Base-by-base conservation (phyloP, 495 filamentous ascomycete genomes). In the Penicillium goetzii region DNA sequence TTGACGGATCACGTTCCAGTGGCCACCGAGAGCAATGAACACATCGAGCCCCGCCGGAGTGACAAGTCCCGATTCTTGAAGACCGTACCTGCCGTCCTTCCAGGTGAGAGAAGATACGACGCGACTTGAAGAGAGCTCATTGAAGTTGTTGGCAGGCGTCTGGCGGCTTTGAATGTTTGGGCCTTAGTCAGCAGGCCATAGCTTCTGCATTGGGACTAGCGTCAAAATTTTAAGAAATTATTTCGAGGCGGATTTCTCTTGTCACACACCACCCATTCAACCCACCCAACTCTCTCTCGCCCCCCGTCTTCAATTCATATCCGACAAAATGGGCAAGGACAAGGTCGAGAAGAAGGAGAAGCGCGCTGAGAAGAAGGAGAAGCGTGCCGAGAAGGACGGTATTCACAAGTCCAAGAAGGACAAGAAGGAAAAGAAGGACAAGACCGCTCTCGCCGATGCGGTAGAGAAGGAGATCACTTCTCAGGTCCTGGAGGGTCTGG, bases 341-440 rank as follows among this genome's bases (percentile, higher is more conserved):
- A 83, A 78, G 70, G 68, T 74, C 63, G 80, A 89, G 68, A 90
- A 89, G 80, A 84, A 87, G 73, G 83, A 88, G 63, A 90, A 89
- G 81, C 89, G 89, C 80, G 79, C 83, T 53, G 86, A 89, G 81
- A 92, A 92, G 84, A 90, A 92, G 81, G 88, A 91, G 79, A 90
- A 90, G 81, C 87, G 86, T 63, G 80, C 87, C 72, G 89, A 92
- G 64, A 89, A 83, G 69, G 87, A 91, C 72, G 91, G 90, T 60
- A 88, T 92, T 59, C 79, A 83, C 75, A 90, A 91, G 80, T 75
- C 76, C 77, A 85, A 82, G 78, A 83, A 83, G 69, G 82, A 83
- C 51, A 84, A 83, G 76, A 89, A 89, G 72, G 88, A 89, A n/a
- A 90, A 89, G 80, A 89, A 90, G 71, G 85, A 87, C 25, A 88